Evolutionary conservation across 2,329 filamentous ascomycete genomes (phyloP).

Genomic region (Aspergillus viridinutans): DNA sequence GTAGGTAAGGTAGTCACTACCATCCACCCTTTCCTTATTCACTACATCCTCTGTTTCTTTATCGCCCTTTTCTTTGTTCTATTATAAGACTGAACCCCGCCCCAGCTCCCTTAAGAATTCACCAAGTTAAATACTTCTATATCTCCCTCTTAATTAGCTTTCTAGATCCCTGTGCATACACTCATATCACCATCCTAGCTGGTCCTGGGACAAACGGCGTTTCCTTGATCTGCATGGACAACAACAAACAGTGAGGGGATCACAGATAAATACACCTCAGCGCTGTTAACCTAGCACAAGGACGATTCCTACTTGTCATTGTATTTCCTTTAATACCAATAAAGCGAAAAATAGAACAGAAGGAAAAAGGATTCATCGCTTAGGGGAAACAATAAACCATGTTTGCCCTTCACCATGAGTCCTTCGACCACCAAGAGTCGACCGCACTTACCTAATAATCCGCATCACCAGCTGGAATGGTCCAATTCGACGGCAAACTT

Average conservation of each 20-base stretch:
- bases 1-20: neutral
- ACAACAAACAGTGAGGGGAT: neutral
- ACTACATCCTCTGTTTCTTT: neutral
- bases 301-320: neutral
- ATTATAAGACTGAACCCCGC: neutral
- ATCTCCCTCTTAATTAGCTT: neutral
- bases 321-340: neutral
- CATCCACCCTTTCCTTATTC: no score
- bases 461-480: slow-evolving; percentile 19
- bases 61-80: neutral
- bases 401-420: slow-evolving; percentile 2
- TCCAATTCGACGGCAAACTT: slow-evolving; percentile 38
- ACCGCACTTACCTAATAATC: slow-evolving; percentile 8
- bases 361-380: neutral
- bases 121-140: neutral
- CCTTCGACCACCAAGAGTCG: slow-evolving; percentile 10
- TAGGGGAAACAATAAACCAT: neutral
- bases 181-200: neutral
- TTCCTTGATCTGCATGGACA: neutral
- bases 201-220: neutral
- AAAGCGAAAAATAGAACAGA: neutral
- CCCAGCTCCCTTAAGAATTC: neutral
- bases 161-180: neutral
- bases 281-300: neutral
- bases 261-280: neutral